These are phyloP conservation scores for Colletotrichum sp. DNA, from an alignment of 2,329 filamentous ascomycete species.

Conservation along the genomic window DNA sequence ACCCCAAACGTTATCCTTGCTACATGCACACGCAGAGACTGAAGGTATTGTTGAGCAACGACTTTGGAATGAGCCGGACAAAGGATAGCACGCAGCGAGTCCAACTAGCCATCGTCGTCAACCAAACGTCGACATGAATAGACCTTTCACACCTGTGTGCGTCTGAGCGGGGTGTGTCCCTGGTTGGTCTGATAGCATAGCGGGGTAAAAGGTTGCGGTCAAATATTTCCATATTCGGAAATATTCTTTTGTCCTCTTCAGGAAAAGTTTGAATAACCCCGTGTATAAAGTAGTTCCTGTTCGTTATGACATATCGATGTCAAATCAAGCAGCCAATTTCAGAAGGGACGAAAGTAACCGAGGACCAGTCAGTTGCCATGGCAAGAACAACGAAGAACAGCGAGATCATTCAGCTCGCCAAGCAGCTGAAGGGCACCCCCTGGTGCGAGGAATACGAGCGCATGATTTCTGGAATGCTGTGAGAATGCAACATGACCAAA, in stretches of 20 bases:
- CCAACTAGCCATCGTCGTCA: neutral
- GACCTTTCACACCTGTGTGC: too few species aligned
- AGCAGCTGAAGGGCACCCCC: neutral
- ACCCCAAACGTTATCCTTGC: neutral
- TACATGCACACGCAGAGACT: neutral
- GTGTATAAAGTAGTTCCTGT: neutral
- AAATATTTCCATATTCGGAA: neutral
- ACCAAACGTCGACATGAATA: neutral
- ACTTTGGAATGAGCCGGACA: neutral
- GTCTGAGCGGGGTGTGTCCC: neutral
- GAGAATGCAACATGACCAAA: neutral
- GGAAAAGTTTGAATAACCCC: neutral
- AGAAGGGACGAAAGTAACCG: neutral
- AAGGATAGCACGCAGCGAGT: neutral
- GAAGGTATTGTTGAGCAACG: neutral
- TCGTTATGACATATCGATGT: neutral
- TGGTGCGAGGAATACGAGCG: conserved; percentile 63
- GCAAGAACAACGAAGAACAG: neutral
- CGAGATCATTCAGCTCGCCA: neutral
- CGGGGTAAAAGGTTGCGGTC: neutral
- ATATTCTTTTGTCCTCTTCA: neutral
- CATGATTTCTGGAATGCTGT: conserved; percentile 67
- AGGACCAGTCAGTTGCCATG: neutral
- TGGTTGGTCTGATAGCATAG: neutral
- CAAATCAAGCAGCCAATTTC: neutral